phyloP scores from a whole-genome alignment of 2,329 filamentous ascomycete genomes.

The Xylaria sp. region DNA sequence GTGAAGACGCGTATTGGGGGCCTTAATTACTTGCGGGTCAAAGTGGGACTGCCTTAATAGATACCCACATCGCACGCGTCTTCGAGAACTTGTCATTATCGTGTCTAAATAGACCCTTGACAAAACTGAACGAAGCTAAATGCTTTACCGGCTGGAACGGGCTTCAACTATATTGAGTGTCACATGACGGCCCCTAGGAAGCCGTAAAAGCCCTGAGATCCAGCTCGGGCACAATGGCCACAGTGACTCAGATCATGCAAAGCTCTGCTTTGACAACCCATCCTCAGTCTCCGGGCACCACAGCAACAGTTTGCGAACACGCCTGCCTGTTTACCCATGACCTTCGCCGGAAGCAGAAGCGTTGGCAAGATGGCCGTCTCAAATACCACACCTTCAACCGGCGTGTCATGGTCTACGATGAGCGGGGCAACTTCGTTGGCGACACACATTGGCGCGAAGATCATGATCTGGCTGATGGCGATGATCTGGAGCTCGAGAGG shows the following conservation, averaged over 20 bases:
- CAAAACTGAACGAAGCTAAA: background rate
- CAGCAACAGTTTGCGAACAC: slow-evolving; percentile 81
- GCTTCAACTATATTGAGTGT: background rate
- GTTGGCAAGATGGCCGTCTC: slow-evolving; percentile 92
- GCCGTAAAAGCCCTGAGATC: background rate
- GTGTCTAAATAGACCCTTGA: background rate
- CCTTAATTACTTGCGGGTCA: background rate
- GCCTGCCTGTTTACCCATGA: slow-evolving; percentile 90
- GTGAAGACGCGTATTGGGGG: slow-evolving; percentile 41
- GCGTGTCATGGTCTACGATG: slow-evolving; percentile 89
- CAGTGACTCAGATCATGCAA: slow-evolving; percentile 41
- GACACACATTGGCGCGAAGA: slow-evolving; percentile 83
- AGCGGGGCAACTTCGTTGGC: slow-evolving; percentile 81
- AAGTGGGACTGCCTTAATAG: slow-evolving; percentile 21
- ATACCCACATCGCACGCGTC: slow-evolving; percentile 29
- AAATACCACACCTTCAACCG: slow-evolving; percentile 93
- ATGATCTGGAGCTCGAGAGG: slow-evolving; percentile 82
- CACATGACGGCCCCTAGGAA: background rate
- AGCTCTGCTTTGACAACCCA: slow-evolving; percentile 40
- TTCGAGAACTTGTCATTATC: background rate
- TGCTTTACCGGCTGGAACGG: background rate
- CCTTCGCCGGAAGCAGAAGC: slow-evolving; percentile 84
- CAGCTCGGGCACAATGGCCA: slow-evolving; percentile 34
- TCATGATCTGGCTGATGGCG: slow-evolving; percentile 78
- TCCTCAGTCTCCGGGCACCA: slow-evolving; percentile 38